Base-by-base conservation (phyloP, 176 grass and related monocot genomes). In the Poa pratensis region DNA sequence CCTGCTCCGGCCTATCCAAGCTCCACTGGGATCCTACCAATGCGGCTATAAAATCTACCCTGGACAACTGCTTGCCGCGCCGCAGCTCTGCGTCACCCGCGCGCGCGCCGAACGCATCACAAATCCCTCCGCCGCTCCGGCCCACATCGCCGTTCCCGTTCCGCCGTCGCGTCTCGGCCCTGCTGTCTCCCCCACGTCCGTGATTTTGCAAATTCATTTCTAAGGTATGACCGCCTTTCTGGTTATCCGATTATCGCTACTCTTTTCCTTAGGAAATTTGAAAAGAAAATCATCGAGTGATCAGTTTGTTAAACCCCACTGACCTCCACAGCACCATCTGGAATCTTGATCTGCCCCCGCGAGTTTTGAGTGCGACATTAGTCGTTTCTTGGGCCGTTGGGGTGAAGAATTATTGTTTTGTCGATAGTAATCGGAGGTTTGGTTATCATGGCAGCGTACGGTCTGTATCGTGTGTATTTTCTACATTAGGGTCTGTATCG, bases 31-130 rank as follows among this genome's bases (percentile, higher is more conserved):
- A 27, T 28, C 24, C 64, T 32, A 67, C 64, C 16, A 52, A 52
- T 30, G 72, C 46, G 72, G 46, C 72, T 28, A 75, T 75, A 75
- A 75, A 52, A 51, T 28, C 24, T 74, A 7, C 9, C 24, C 45
- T 9, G 5, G 4, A 75, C 40, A 8, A 30, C 72, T 20, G 45
- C 26, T 27, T 64, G 72, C 24, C 71, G 45, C 24, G 45, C 46
- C 15, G 14, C 50, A 51, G 24, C 46, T 30, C 9, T 35, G 64
- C 30, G 15, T 37, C 30, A 43, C 7, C 42, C 42, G 1, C 58
- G 53, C 19, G 19, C 11, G n/a, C 71, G 71, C 69, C 26, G 39
- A 48, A 13, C 13, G 35, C 32, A 11, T 37, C 23, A 5, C 20
- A 46, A 24, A 22, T 40, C 69, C 70, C 15, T 49, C 24, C 43